Percentiles rank a stretch among this genome's conserved stretches.
Evolutionary conservation across 495 filamentous ascomycete genomes (phyloP).

Genomic region (Glonium stellatum): DNA sequence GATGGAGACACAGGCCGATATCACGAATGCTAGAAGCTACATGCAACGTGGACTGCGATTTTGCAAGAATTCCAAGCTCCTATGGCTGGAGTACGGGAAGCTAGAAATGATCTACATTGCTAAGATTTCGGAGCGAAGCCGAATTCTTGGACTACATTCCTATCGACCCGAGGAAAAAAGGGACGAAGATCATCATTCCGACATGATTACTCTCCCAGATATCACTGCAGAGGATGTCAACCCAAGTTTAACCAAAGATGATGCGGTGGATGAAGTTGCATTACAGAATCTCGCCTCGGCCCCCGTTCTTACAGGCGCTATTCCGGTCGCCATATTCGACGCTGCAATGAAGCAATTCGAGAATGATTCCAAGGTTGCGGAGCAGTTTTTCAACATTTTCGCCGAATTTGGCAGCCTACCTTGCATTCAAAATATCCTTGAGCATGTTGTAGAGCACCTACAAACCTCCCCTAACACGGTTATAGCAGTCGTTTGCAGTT

Average conservation of each 20-base stretch:
- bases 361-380: constrained; percentile 54
- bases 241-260: constrained; percentile 46
- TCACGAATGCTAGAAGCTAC: constrained; percentile 76
- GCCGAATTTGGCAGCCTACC: constrained; percentile 56
- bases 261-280: constrained; percentile 45
- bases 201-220: constrained; percentile 55
- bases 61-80: constrained; percentile 58
- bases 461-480: constrained; percentile 52
- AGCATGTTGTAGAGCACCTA: constrained; percentile 65
- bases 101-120: constrained; percentile 87
- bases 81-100: constrained; percentile 88
- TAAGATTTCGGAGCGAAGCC: constrained; percentile 65
- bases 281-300: constrained; percentile 62
- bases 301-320: constrained; percentile 79
- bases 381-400: constrained; percentile 75
- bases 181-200: constrained; percentile 36
- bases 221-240: constrained; percentile 63
- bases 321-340: constrained; percentile 89
- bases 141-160: constrained; percentile 61
- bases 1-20: constrained; percentile 72
- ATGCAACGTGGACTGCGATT: constrained; percentile 85
- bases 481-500: constrained; percentile 58
- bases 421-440: constrained; percentile 60
- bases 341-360: constrained; percentile 72
- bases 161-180: constrained; percentile 33